These are phyloP conservation scores for Coccomyxa sp. DNA, from an alignment of 139 green algal species.

Conservation along the genomic window DNA sequence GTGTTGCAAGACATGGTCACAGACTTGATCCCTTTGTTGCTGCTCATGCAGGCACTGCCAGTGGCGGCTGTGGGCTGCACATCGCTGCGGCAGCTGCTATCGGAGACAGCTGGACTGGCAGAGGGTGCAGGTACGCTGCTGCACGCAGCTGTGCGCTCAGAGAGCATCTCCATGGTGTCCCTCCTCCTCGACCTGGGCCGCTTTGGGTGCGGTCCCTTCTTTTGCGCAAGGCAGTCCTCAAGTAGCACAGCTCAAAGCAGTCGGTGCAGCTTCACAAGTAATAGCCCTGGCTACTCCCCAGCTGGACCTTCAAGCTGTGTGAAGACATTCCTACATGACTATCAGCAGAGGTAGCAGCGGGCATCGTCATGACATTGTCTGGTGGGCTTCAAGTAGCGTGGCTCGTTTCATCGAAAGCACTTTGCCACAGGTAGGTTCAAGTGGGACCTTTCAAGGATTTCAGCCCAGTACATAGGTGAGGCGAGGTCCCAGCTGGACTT, in stretches of 20 bases:
- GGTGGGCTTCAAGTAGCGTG: no score
- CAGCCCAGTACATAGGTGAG: no score
- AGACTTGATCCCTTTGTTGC: no score
- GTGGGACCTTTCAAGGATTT: no score
- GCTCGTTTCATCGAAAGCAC: no score
- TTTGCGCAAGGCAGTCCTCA: neutral
- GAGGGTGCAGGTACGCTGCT: neutral
- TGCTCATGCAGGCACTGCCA: neutral
- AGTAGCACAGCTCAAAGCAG: neutral
- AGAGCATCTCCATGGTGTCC: neutral
- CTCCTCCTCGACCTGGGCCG: conserved; percentile 1
- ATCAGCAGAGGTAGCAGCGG: neutral
- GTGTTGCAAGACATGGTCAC: no score
- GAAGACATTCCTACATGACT: neutral
- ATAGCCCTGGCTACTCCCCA: no score
- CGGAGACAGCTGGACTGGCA: neutral
- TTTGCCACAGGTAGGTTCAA: no score
- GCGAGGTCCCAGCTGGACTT: no score
- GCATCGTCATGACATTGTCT: no score
- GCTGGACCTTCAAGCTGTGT: neutral
- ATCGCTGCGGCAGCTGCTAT: neutral
- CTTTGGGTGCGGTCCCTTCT: neutral
- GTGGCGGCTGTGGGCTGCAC: neutral
- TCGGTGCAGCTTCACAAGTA: neutral
- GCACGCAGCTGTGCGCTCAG: neutral